Percentiles rank a stretch among this genome's conserved stretches.
Evolutionary conservation across 2,329 filamentous ascomycete species (phyloP).

Genomic region (Exophiala spinifera): DNA sequence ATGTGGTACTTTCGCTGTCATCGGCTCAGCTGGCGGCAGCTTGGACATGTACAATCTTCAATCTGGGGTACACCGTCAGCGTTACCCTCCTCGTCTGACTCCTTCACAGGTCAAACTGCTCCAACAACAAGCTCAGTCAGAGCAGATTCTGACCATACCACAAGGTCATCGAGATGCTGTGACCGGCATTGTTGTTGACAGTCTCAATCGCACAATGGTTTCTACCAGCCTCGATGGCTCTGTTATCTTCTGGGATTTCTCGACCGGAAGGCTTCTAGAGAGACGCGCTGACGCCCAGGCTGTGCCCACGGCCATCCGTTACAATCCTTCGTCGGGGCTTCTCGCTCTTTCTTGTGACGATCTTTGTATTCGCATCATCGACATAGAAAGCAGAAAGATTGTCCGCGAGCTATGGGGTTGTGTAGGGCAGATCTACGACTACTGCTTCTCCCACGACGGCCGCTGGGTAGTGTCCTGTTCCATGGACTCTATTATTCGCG

Average conservation of each 20-base stretch:
- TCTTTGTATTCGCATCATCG: slow-evolving; percentile 79
- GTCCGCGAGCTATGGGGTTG: slow-evolving; percentile 92
- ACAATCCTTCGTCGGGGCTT: slow-evolving; percentile 79
- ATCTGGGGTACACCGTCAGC: slow-evolving; percentile 81
- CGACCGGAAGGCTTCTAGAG: slow-evolving; percentile 73
- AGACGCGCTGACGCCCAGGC: slow-evolving; percentile 84
- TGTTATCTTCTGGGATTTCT: slow-evolving; percentile 96
- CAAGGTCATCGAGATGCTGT: slow-evolving; percentile 78
- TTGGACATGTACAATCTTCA: slow-evolving; percentile 98
- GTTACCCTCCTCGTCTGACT: slow-evolving; percentile 77
- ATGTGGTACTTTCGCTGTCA: slow-evolving; percentile 88
- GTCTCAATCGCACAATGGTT: slow-evolving; percentile 79
- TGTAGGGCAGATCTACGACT: slow-evolving; percentile 69
- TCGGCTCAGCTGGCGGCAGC: slow-evolving; percentile 77
- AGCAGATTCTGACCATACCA: slow-evolving; percentile 47
- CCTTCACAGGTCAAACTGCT: slow-evolving; percentile 74
- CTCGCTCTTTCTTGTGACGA: slow-evolving; percentile 88
- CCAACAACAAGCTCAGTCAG: slow-evolving; percentile 58
- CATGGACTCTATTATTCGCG: slow-evolving; percentile 72
- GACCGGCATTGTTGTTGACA: slow-evolving; percentile 83
- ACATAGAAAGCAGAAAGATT: slow-evolving; percentile 83
- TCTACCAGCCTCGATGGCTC: slow-evolving; percentile 88
- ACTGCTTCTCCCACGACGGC: slow-evolving; percentile 87
- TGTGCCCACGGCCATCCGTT: slow-evolving; percentile 71
- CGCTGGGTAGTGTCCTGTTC: slow-evolving; percentile 90